Base-by-base conservation (phyloP, 2,329 filamentous ascomycete genomes). In the Sarocladium kiliense region DNA sequence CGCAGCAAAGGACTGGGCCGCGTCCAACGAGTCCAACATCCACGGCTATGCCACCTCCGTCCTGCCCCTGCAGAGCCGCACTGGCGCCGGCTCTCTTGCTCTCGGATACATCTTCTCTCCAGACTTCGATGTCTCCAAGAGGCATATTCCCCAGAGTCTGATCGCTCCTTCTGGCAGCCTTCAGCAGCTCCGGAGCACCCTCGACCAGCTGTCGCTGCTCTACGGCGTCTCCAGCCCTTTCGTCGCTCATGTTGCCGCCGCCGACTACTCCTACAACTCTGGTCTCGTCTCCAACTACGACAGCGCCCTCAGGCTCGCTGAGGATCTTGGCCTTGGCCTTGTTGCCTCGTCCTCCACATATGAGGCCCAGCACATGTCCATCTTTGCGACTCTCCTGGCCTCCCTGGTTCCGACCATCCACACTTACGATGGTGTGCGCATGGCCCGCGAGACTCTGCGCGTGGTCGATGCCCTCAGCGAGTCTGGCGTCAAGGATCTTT, bases 21-120 rank as follows among this genome's bases (percentile, higher is more conserved):
- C 75, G 26, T 74, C 82, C 59, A 77, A 82, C 59, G 86, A 91
- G 67, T 77, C 80, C 68, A 99, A 99, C 76, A 84, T 87, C 59
- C 85, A 92, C 74, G 90, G 90, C 63, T 88, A 92, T 67, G 74
- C 84, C 59, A 93, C 94, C 50, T 77, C 84, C 14, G 84, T 97
- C 47, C 80, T 92, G 58, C 76, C 88, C 23, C 84, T 97, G 66
- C 88, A 99, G 77, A 95, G 92, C 42, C 83, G 94, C 54, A 84
- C 88, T 56, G 94, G 94, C 57, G 94, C 94, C 54, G 94, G 93
- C 55, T 86, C 89, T 61, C 88, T 97, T 67, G 91, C 94, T 21
- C 81, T 99, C 50, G 94, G 94, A 56, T 99, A 99, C 75, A 89
- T 97, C 70, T 99, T 97, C 79, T 97, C 92, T 58, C 90, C 91